Base-by-base conservation (phyloP, 257 asterid species). In the Oldenlandia corymbosa region DNA sequence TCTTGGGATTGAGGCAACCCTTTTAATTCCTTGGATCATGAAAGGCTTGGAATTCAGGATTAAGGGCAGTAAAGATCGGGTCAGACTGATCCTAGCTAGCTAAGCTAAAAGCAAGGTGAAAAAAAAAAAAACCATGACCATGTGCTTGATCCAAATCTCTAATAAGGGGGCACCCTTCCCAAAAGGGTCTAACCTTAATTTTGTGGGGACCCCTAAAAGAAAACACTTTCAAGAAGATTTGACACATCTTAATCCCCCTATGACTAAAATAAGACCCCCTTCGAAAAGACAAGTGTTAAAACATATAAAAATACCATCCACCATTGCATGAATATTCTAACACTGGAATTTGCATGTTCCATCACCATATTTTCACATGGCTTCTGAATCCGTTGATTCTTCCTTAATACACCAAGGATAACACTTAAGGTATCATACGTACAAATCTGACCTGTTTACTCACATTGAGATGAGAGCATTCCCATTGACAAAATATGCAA, bases 311-410 rank as follows among this genome's bases (percentile, higher is more conserved):
- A 34, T 34, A 34, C 66, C 36, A 43, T 34, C 68, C 71, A 68
- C 57, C 67, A 72, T 68, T 68, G 65, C 77, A 80, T 1, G 76
- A 65, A 76, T 80, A 72, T 73, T 73, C 74, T 79, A n/a, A 76
- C 85, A 79, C 74, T 4, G 78, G 78, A 75, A 73, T 66, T 37
- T 62, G 76, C 90, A 84, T 81, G 80, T 82, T 86, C 83, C 42
- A 49, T 62, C 60, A 43, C 76, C 75, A 69, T 62, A 24, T 31
- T 71, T 75, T 74, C 96, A 85, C 95, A 83, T 85, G 95, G 88
- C 58, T 67, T 78, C 83, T 71, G 39, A 34, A 9, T 34, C 9
- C 39, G n/a, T n/a, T 34, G 53, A 72, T 66, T n/a, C 54, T 24
- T 42, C 59, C 68, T 32, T 17, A 51, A 52, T 51, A 55, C 27